Conservation (phyloP, 2,329 filamentous ascomycete genomes). For the Tolypocladium paradoxum region DNA sequence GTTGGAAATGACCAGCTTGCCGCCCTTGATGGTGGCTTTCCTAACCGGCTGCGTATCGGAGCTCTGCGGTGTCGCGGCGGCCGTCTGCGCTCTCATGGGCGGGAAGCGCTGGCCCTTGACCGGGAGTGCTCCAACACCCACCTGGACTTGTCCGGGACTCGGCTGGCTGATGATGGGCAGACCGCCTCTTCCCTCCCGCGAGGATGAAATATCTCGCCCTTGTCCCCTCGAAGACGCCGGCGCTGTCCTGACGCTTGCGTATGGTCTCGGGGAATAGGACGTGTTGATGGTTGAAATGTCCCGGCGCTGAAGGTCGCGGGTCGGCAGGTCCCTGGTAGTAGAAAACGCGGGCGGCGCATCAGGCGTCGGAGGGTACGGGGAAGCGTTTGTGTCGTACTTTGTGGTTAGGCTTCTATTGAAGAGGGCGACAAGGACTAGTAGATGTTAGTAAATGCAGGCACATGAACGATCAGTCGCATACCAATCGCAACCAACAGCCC, state of each 20-base stretch:
- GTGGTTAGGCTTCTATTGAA: neutral
- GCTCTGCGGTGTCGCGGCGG: slow-evolving; percentile 9
- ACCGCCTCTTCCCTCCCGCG: slow-evolving; percentile 10
- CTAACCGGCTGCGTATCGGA: slow-evolving; percentile 12
- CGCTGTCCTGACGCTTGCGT: neutral
- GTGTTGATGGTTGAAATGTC: neutral
- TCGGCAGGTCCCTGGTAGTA: neutral
- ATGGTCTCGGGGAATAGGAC: neutral
- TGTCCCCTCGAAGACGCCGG: neutral
- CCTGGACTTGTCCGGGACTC: slow-evolving; percentile 20
- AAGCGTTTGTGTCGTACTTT: neutral
- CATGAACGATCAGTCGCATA: slow-evolving; percentile 16
- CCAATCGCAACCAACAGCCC: slow-evolving; percentile 39
- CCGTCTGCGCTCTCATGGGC: slow-evolving; percentile 22
- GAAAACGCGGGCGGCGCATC: neutral
- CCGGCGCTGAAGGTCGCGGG: neutral
- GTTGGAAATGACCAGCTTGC: slow-evolving; percentile 36
- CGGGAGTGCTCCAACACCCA: slow-evolving; percentile 26
- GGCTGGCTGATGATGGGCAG: slow-evolving; percentile 29
- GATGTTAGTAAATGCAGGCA: neutral
- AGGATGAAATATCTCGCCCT: neutral
- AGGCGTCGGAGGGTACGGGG: neutral
- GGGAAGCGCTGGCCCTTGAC: slow-evolving; percentile 31
- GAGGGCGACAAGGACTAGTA: neutral
- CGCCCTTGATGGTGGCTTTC: slow-evolving; percentile 16